Conservation (phyloP, 75 land plant species). For the Pinus albicaulis region DNA sequence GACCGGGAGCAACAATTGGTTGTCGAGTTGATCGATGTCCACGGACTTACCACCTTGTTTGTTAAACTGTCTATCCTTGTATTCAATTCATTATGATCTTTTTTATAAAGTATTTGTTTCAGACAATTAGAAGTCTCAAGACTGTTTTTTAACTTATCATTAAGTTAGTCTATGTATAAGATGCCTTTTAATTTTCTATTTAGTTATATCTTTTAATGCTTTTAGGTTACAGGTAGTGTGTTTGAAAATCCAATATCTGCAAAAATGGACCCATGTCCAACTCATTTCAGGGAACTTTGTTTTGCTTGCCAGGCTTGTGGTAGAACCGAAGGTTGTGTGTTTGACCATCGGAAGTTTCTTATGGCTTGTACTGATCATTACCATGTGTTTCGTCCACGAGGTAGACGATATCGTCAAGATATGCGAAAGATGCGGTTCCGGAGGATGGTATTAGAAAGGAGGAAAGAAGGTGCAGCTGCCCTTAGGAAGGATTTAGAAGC, state of each 20-base stretch:
- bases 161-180: too few relatives aligned
- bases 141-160: too few relatives aligned
- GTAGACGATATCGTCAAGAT: constrained; percentile 18
- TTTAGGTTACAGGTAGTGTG: not conserved
- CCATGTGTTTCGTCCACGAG: constrained; percentile 59
- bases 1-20: constrained; percentile 96
- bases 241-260: not conserved
- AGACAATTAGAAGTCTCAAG: too few relatives aligned
- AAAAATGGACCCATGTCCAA: not conserved
- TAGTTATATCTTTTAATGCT: not conserved
- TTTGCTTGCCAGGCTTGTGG: constrained; percentile 84
- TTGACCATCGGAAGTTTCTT: constrained; percentile 92
- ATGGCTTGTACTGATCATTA: constrained; percentile 85
- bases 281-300: not conserved
- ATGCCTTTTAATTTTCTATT: not conserved
- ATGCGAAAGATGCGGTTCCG: constrained; percentile 48
- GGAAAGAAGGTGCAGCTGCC: constrained; percentile 55
- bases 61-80: constrained; percentile 5
- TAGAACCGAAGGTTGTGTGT: constrained; percentile 79
- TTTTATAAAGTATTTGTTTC: too few relatives aligned
- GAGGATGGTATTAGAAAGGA: constrained; percentile 49
- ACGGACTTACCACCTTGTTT: constrained; percentile 90
- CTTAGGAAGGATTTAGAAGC: constrained; percentile 71
- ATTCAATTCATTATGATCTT: not conserved
- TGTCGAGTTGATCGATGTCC: constrained; percentile 98